phyloP scores from a whole-genome alignment of 371 early-diverging fungal species.

The Mucor velutinosus region DNA sequence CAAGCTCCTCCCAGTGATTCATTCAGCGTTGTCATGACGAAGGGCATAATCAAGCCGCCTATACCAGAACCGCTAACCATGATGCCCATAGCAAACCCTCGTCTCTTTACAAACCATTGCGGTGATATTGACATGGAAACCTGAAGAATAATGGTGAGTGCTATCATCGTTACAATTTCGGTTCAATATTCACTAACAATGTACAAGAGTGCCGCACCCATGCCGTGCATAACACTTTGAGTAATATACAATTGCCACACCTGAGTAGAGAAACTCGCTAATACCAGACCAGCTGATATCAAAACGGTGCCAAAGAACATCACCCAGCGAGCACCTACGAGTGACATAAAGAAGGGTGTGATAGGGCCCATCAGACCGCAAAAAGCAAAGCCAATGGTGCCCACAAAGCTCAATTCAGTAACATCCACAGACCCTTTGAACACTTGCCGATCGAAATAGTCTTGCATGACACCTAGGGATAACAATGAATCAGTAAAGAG shows the following conservation, averaged over 20 bases:
- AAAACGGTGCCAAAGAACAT: constrained; percentile 24
- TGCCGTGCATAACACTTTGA: constrained; percentile 34
- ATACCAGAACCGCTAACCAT: constrained; percentile 79
- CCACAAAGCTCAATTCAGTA: constrained; percentile 32
- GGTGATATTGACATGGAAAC: constrained; percentile 59
- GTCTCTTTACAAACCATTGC: constrained; percentile 74
- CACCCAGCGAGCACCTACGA: constrained; percentile 29
- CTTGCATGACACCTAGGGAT: constrained; percentile 35
- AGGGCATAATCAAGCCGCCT: constrained; percentile 76
- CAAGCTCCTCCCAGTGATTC: constrained; percentile 57
- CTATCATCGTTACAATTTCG: not conserved
- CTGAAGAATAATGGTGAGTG: not conserved
- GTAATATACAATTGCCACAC: constrained; percentile 43
- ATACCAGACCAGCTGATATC: constrained; percentile 28
- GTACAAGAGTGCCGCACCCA: constrained; percentile 49
- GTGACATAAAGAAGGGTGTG: constrained; percentile 28
- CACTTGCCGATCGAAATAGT: constrained; percentile 31
- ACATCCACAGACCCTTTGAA: constrained; percentile 27
- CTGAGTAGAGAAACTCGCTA: constrained; percentile 31
- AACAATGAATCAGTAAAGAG: not conserved
- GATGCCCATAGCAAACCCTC: constrained; percentile 79
- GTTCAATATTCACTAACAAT: constrained; percentile 7
- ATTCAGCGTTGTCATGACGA: constrained; percentile 64
- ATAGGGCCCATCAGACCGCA: constrained; percentile 34
- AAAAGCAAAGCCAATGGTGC: constrained; percentile 34